Base-by-base conservation (phyloP, 2,329 filamentous ascomycete species). In the Microsporum ferrugineum region DNA sequence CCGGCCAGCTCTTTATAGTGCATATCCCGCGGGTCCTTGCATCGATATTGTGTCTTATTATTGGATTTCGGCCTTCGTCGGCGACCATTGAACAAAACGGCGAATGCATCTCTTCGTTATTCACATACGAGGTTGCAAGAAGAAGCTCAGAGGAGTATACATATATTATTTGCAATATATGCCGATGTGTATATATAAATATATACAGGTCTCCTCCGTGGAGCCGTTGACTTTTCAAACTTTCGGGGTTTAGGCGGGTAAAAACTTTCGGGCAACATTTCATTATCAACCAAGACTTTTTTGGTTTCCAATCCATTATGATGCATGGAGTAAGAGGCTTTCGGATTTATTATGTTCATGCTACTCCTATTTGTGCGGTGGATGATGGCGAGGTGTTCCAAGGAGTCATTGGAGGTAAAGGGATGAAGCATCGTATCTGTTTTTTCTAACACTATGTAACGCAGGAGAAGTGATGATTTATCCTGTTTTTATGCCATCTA, bases 1-100 rank as follows among this genome's bases (percentile, higher is more conserved):
- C 51, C 17, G 29, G 51, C 33, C 14, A 36, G 43, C n/a, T 23
- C 14, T 36, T 38, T 29, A 55, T 7, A 7, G 5, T 23, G 29
- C n/a, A 36, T 55, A 34, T 55, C 51, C 51, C 29, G 31, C 51
- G 29, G 14, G 31, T n/a, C 36, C 31, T 36, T 31, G 12, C 33
- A 23, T 55, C 7, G 51, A n/a, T 34, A 55, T 31, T 34, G 31
- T 36, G 31, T 8, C 17, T 27, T n/a, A 36, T 12, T 34, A 55
- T 55, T 55, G 51, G 51, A n/a, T 34, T 23, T 55, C 51, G 51
- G 51, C 51, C 51, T 55, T 36, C 51, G 8, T 55, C 51, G 51
- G 51, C 14, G 51, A 55, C n/a, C n/a, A 33, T 29, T n/a, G 33
- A 36, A 34, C 14, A 23, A 55, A 5, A 55, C 23, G 45, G 45